A percentile compares a stretch with the other conserved stretches of the same genome.
These are phyloP conservation scores for Penicillium lagena DNA, from an alignment of 495 filamentous ascomycete genomes.

Conservation along the genomic window DNA sequence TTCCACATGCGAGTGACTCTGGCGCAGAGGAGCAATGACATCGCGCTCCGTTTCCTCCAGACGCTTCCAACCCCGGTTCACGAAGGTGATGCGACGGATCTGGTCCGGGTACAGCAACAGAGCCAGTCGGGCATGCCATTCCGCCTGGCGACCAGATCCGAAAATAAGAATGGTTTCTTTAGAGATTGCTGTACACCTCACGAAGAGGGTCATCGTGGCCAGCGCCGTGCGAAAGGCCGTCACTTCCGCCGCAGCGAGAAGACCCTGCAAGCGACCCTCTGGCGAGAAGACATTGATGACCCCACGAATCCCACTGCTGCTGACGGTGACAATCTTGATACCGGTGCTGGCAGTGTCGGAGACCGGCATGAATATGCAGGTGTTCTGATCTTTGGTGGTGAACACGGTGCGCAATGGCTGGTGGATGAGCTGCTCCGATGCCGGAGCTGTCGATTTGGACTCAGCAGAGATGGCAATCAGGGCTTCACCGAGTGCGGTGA, in stretches of 20 bases:
- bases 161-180: slow-evolving; percentile 73
- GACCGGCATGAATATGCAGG: slow-evolving; percentile 90
- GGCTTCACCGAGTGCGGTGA: slow-evolving; percentile 22
- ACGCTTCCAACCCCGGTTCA: slow-evolving; percentile 61
- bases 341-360: slow-evolving; percentile 48
- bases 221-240: slow-evolving; percentile 94
- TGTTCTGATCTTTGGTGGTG: slow-evolving; percentile 56
- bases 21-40: slow-evolving; percentile 17
- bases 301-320: slow-evolving; percentile 46
- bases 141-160: slow-evolving; percentile 81
- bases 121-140: slow-evolving; percentile 84
- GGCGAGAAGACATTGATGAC: slow-evolving; percentile 72
- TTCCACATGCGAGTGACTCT: slow-evolving; percentile 16
- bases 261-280: slow-evolving; percentile 62
- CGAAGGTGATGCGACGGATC: slow-evolving; percentile 65
- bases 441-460: slow-evolving; percentile 10
- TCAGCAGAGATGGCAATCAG: slow-evolving; percentile 25
- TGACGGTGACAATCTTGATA: slow-evolving; percentile 56
- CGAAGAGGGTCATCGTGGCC: slow-evolving; percentile 66
- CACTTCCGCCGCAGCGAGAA: slow-evolving; percentile 77
- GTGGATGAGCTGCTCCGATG: slow-evolving; percentile 36
- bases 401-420: slow-evolving; percentile 74
- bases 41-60: slow-evolving; percentile 23
- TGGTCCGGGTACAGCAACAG: slow-evolving; percentile 58
- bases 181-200: slow-evolving; percentile 38